These are phyloP conservation scores for Aspergillus sp. DNA, from an alignment of 2,329 filamentous ascomycete species.

Conservation along the genomic window DNA sequence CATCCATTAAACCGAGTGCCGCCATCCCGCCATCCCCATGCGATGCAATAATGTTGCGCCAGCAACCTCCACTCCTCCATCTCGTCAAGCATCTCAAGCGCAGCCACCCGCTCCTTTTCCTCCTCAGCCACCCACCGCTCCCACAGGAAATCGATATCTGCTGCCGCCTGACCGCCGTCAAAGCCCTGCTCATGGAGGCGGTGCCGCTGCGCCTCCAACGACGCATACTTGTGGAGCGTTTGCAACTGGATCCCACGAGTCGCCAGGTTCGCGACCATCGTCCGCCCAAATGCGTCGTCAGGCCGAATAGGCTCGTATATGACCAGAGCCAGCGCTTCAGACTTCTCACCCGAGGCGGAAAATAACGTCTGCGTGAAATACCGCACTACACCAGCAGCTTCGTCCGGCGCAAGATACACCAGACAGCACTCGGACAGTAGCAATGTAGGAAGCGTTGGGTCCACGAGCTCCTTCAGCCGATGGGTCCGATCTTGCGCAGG, in stretches of 20 bases:
- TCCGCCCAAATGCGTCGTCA: conserved; percentile 80
- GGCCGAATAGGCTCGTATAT: conserved; percentile 89
- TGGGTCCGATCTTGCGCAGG: conserved; percentile 18
- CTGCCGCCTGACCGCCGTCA: conserved; percentile 53
- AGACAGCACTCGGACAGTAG: conserved; percentile 94
- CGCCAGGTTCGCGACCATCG: conserved; percentile 89
- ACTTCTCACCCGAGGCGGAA: neutral
- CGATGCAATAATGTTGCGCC: conserved; percentile 83
- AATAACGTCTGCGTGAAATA: conserved; percentile 61
- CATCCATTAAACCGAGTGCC: conserved; percentile 36
- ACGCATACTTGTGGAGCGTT: conserved; percentile 72
- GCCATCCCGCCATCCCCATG: conserved; percentile 74
- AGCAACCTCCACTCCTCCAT: conserved; percentile 90
- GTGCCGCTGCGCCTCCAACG: conserved; percentile 65
- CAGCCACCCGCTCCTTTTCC: conserved; percentile 78
- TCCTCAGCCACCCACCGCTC: conserved; percentile 66
- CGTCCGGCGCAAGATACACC: conserved; percentile 72
- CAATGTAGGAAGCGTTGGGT: conserved; percentile 68
- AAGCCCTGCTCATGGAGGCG: conserved; percentile 70
- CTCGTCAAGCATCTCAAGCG: conserved; percentile 86
- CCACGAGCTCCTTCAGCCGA: conserved; percentile 48
- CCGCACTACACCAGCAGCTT: conserved; percentile 63
- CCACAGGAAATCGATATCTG: conserved; percentile 71
- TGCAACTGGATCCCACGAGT: conserved; percentile 80
- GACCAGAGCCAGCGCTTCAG: conserved; percentile 57